A percentile compares a stretch with the other conserved stretches of the same genome.
These are phyloP conservation scores for Turnera subulata DNA, from an alignment of 345 rosid species.

Conservation along the genomic window DNA sequence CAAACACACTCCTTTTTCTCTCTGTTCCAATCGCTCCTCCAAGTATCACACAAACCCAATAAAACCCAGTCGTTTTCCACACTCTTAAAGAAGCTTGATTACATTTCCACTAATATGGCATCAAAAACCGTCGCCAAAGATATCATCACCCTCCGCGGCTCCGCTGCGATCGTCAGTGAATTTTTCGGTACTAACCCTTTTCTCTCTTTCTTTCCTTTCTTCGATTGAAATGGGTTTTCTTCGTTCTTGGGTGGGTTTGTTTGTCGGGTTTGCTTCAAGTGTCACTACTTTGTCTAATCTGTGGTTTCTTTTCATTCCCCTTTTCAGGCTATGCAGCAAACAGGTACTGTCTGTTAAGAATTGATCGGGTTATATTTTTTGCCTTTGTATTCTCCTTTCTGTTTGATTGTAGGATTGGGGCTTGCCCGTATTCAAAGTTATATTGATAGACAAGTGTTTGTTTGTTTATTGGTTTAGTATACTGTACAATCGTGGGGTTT, in stretches of 20 bases:
- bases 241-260: too few species aligned
- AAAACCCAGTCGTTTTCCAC: too few species aligned
- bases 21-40: too few species aligned
- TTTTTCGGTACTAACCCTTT: constrained; percentile 54
- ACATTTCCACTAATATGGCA: too few species aligned
- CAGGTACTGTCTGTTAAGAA: constrained; percentile 56
- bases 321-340: constrained; percentile 91
- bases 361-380: too few species aligned
- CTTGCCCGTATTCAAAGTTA: too few species aligned
- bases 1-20: too few species aligned
- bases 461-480: constrained; percentile 52
- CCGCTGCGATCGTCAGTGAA: constrained; percentile 96
- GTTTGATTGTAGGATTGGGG: background rate
- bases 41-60: too few species aligned
- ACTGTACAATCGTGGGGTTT: constrained; percentile 90
- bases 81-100: too few species aligned
- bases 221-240: background rate
- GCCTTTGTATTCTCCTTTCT: constrained; percentile 1
- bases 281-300: constrained; percentile 11
- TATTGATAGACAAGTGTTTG: constrained; percentile 1
- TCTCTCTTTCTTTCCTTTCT: background rate
- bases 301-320: background rate
- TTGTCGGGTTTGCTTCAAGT: background rate
- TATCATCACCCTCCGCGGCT: constrained; percentile 93
- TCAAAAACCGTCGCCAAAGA: constrained; percentile 60